Evolutionary conservation across 1,284 basidiomycete genomes (phyloP).

Genomic region (Thecaphora thlaspeos): DNA sequence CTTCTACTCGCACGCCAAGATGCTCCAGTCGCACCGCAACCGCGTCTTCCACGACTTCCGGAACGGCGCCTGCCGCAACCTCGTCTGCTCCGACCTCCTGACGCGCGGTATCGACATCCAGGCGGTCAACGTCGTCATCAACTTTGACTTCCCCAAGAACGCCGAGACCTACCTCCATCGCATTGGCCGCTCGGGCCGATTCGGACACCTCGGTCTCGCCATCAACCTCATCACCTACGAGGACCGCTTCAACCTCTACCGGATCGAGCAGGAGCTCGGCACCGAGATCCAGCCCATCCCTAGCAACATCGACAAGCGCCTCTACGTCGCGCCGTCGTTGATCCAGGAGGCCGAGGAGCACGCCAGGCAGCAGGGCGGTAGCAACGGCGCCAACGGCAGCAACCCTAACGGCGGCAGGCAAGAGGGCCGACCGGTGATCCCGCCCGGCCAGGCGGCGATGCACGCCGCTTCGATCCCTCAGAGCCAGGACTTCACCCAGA

Average conservation of each 20-base stretch:
- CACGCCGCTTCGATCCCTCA: conserved; percentile 52
- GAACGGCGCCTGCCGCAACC: conserved; percentile 93
- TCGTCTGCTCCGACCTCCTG: conserved; percentile 90
- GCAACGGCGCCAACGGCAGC: conserved; percentile 10
- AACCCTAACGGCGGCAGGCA: conserved; percentile 41
- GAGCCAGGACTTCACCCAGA: conserved; percentile 54
- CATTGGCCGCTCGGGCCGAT: conserved; percentile 94
- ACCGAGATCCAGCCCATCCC: conserved; percentile 98
- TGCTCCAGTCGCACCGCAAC: conserved; percentile 97
- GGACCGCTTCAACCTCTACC: conserved; percentile 94
- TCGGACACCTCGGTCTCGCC: conserved; percentile 93
- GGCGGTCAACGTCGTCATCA: conserved; percentile 99
- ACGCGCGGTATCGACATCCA: conserved; percentile 99
- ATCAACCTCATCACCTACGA: conserved; percentile 87
- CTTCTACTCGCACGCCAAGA: conserved; percentile 99
- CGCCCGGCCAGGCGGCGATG: conserved; percentile 56
- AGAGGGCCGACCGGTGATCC: conserved; percentile 55
- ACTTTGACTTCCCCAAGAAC: conserved; percentile 99
- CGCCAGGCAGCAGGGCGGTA: conserved; percentile 7
- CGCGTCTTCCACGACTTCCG: conserved; percentile 99
- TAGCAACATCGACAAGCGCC: conserved; percentile 81
- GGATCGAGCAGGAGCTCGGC: conserved; percentile 96
- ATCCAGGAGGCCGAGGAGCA: conserved; percentile 44
- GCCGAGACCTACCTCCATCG: conserved; percentile 97
- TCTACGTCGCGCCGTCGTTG: conserved; percentile 65